Evolutionary conservation across 768 basidiomycete genomes (phyloP), one percentile per base, ranked within the genome.

Genomic region (Suillus brevipes): DNA sequence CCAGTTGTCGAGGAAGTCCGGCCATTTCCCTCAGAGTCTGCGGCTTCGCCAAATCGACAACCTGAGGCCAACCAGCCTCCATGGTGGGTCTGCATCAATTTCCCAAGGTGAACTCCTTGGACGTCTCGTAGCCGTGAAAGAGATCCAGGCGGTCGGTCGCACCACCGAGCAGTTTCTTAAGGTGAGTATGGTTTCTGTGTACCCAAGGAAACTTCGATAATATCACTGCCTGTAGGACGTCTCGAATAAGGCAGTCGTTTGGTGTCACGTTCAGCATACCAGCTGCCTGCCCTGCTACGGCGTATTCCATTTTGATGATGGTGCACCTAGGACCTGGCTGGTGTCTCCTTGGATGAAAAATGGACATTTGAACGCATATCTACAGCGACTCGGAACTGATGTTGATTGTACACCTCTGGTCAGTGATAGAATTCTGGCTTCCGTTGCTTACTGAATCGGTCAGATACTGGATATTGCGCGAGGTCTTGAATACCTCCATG

Each of bases 401-500:
- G 72, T 31, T n/a, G 65, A 70, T 63, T 73, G 78, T 47, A 60
- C 78, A 37, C 71, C 72, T 28, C 65, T 81, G 71, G 80, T 80
- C 59, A 66, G 75, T 67, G 16, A 38, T 49, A 18, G 45, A 4
- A 55, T 25, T 38, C 37, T 34, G 52, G 38, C 36, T 12, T 18
- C 6, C n/a, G n/a, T 4, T 37, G 9, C 57, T 3, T 28, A 20
- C 65, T 63, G 58, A 73, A 47, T 5, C 65, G 60, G 2, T 10
- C 49, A 82, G 82, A 64, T 82, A 25, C 65, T 69, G n/a, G 79
- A 81, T 43, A 67, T 78, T 20, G 80, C 79, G 7, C 65, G 50
- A 2, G 82, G 80, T 25, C 65, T 82, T 8, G 70, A 72, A 43
- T 81, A 80, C 63, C 69, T 82, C 25, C 82, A 83, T 60, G 70